Percentiles rank a stretch among this genome's conserved stretches.
Evolutionary conservation across 768 basidiomycete species (phyloP).

Genomic region (Leccinum pellstonianum): DNA sequence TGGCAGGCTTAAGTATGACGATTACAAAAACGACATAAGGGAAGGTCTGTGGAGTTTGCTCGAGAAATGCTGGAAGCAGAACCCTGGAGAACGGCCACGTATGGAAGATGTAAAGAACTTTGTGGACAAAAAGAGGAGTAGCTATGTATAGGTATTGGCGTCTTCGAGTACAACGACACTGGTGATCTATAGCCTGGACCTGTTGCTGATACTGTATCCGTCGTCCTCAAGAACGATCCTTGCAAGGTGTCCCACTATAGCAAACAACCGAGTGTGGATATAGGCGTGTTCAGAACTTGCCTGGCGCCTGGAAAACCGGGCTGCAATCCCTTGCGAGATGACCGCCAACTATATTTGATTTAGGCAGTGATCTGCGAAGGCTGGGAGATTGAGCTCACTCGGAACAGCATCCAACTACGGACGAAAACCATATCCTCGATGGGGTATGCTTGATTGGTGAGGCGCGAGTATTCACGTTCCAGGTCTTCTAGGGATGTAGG

Average conservation of each 20-base stretch:
- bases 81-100: slow-evolving; percentile 11
- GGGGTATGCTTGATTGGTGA: slow-evolving; percentile 67
- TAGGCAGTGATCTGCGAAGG: neutral
- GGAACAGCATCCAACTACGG: slow-evolving; percentile 82
- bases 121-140: slow-evolving; percentile 21
- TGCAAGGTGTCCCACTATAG: slow-evolving; percentile 63
- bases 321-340: slow-evolving; percentile 89
- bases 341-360: slow-evolving; percentile 55
- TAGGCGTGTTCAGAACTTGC: slow-evolving; percentile 83
- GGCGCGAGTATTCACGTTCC: slow-evolving; percentile 79
- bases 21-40: slow-evolving; percentile 19
- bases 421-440: slow-evolving; percentile 78
- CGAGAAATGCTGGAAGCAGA: slow-evolving; percentile 19
- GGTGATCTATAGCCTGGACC: slow-evolving; percentile 28
- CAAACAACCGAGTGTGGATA: slow-evolving; percentile 47
- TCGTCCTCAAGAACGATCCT: slow-evolving; percentile 55
- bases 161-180: neutral
- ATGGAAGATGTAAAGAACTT: slow-evolving; percentile 17
- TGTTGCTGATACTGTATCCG: slow-evolving; percentile 33
- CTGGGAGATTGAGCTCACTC: slow-evolving; percentile 43
- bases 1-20: slow-evolving; percentile 17
- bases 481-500: slow-evolving; percentile 69
- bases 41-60: slow-evolving; percentile 22
- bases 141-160: slow-evolving; percentile 5
- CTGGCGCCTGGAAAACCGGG: slow-evolving; percentile 79